Evolutionary conservation across 208 protist species (phyloP).

Genomic region (Crithidia expoeki): DNA sequence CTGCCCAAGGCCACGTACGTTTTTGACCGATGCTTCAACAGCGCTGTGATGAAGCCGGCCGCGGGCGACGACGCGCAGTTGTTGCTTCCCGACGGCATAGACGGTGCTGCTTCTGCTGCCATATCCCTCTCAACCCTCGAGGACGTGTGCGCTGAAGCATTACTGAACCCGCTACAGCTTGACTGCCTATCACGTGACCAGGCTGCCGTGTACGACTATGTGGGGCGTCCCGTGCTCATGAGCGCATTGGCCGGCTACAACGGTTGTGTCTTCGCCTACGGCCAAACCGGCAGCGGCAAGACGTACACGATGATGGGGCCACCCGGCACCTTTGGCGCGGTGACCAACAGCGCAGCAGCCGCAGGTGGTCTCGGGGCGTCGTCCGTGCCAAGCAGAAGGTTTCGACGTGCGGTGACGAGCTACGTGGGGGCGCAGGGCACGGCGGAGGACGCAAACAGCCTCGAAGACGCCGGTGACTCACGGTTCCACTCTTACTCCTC

Average conservation of each 20-base stretch:
- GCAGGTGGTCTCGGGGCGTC: neutral
- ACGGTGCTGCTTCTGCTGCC: neutral
- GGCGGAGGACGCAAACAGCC: slow-evolving; percentile 4
- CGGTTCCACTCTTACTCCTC: slow-evolving; percentile 26
- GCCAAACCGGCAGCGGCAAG: slow-evolving; percentile 92
- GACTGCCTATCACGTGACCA: slow-evolving; percentile 43
- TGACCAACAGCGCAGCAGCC: neutral
- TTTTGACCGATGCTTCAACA: slow-evolving; percentile 74
- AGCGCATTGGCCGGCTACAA: slow-evolving; percentile 87
- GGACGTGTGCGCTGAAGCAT: slow-evolving; percentile 1
- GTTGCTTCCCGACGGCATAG: slow-evolving; percentile 9
- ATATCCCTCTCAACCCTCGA: slow-evolving; percentile 14
- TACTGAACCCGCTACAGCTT: slow-evolving; percentile 22
- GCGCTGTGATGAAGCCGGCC: neutral
- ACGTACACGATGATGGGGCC: slow-evolving; percentile 94
- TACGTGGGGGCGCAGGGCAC: slow-evolving; percentile 6
- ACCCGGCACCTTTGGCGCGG: slow-evolving; percentile 18
- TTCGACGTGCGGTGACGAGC: slow-evolving; percentile 27
- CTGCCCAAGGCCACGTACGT: slow-evolving; percentile 63
- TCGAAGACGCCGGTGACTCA: slow-evolving; percentile 21
- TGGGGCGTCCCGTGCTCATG: slow-evolving; percentile 68
- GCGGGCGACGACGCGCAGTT: slow-evolving; percentile 19
- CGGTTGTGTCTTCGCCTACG: slow-evolving; percentile 91
- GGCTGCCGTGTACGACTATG: slow-evolving; percentile 58
- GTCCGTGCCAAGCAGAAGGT: slow-evolving; percentile 5